phyloP scores from a whole-genome alignment of 208 protist genomes.

The Leishmania martiniquensis region DNA sequence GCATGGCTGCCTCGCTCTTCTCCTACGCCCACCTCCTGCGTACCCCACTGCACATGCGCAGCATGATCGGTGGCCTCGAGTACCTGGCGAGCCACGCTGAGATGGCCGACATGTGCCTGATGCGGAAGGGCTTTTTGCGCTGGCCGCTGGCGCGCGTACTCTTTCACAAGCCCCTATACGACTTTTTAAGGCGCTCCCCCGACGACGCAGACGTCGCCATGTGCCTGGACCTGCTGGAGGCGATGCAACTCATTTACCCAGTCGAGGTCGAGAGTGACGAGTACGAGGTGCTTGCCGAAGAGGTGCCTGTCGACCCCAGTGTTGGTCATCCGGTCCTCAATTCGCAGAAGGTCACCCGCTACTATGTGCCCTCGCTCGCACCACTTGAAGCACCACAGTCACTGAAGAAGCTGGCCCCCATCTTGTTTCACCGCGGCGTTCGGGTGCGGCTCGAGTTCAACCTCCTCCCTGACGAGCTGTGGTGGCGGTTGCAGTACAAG shows the following conservation, averaged over 20 bases:
- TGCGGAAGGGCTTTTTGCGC: slow-evolving; percentile 78
- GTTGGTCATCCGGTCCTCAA: slow-evolving; percentile 37
- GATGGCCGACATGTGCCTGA: slow-evolving; percentile 72
- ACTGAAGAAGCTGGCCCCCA: slow-evolving; percentile 64
- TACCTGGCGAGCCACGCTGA: slow-evolving; percentile 80
- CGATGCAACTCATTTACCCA: slow-evolving; percentile 76
- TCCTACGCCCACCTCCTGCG: slow-evolving; percentile 86
- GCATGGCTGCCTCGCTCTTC: slow-evolving; percentile 81
- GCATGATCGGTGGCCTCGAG: slow-evolving; percentile 84
- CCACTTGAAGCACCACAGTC: slow-evolving; percentile 50
- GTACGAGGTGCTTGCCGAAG: slow-evolving; percentile 60
- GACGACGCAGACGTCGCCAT: slow-evolving; percentile 83
- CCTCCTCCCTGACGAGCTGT: slow-evolving; percentile 87
- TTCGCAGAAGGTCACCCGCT: slow-evolving; percentile 54
- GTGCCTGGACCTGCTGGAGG: slow-evolving; percentile 77
- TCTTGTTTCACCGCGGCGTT: slow-evolving; percentile 83
- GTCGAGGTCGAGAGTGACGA: slow-evolving; percentile 75
- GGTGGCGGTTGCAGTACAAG: slow-evolving; percentile 81
- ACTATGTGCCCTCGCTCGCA: slow-evolving; percentile 84
- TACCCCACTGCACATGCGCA: slow-evolving; percentile 83
- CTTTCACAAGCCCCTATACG: slow-evolving; percentile 59
- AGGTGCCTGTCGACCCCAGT: slow-evolving; percentile 61
- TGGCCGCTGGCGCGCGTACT: slow-evolving; percentile 79
- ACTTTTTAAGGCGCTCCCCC: slow-evolving; percentile 55
- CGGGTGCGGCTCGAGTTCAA: slow-evolving; percentile 84